phyloP scores from a whole-genome alignment of 768 basidiomycete genomes.

The Rhodosporidiobolus sp. region DNA sequence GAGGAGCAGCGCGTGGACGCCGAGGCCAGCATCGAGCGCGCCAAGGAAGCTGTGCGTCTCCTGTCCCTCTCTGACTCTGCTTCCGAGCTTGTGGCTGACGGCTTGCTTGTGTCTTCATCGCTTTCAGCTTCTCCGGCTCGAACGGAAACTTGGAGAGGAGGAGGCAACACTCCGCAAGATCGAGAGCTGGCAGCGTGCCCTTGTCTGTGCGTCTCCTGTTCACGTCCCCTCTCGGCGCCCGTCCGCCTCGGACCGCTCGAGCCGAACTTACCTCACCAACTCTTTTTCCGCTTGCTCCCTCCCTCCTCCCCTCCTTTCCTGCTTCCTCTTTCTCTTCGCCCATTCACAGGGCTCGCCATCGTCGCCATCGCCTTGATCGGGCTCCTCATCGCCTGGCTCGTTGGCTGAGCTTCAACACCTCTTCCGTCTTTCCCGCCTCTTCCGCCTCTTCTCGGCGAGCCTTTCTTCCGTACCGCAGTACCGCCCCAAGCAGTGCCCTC shows the following conservation, averaged over 20 bases:
- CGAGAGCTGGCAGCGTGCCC: not conserved
- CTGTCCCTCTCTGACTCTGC: not conserved
- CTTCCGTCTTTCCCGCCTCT: not conserved
- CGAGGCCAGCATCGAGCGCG: not conserved
- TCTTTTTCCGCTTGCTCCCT: not conserved
- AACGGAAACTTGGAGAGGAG: not conserved
- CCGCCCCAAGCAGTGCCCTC: no score
- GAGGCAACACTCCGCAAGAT: slow-evolving; percentile 2
- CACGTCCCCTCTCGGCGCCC: not conserved
- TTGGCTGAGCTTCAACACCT: not conserved
- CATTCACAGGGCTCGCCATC: not conserved
- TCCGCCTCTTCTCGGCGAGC: no score
- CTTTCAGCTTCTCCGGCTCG: not conserved
- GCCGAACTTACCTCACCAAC: not conserved
- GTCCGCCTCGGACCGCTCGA: not conserved
- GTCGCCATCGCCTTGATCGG: not conserved
- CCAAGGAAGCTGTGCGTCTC: not conserved
- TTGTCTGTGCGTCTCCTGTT: slow-evolving; percentile 1
- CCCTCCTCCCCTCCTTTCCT: not conserved
- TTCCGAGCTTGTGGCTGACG: not conserved
- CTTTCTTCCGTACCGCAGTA: no score
- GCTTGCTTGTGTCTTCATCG: no score
- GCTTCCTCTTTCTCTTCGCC: no score
- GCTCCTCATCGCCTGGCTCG: not conserved
- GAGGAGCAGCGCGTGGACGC: not conserved